These are phyloP conservation scores for Tetrahymena borealis DNA, from an alignment of 73 alveolate species.

Conservation along the genomic window DNA sequence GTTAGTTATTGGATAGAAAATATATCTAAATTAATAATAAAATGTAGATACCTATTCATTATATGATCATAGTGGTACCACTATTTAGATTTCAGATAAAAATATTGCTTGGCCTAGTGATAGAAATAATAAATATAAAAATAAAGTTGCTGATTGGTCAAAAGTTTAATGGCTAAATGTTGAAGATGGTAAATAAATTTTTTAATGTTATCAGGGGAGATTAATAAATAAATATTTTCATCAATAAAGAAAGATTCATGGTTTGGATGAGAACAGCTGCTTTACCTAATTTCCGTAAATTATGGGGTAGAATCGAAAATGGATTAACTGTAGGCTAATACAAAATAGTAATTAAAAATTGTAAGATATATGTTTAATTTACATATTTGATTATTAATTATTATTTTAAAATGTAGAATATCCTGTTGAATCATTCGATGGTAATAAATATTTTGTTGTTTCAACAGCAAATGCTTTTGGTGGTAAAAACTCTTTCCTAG, in stretches of 20 bases:
- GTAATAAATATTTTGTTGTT: slow-evolving; percentile 63
- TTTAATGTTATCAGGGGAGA: too few relatives aligned
- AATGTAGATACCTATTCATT: not conserved
- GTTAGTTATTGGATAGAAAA: not conserved
- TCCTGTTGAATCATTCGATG: slow-evolving; percentile 65
- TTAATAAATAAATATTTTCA: too few relatives aligned
- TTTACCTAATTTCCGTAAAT: slow-evolving; percentile 75
- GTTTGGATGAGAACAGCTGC: slow-evolving; percentile 95
- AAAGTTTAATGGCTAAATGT: slow-evolving; percentile 60
- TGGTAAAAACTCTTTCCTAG: slow-evolving; percentile 75
- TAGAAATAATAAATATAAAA: slow-evolving; percentile 64
- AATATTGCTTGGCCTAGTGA: slow-evolving; percentile 84
- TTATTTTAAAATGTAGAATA: slow-evolving; percentile 1
- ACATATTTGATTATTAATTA: not conserved
- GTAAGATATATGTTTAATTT: not conserved
- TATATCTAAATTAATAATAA: not conserved
- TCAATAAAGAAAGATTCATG: slow-evolving; percentile 77
- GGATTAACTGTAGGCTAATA: slow-evolving; percentile 60
- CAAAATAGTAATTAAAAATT: slow-evolving; percentile 41
- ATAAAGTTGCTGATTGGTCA: slow-evolving; percentile 7
- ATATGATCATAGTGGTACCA: not conserved
- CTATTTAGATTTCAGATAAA: slow-evolving; percentile 5
- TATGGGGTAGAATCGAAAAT: slow-evolving; percentile 77
- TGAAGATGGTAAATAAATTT: slow-evolving; percentile 34
- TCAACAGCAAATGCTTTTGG: slow-evolving; percentile 75